Percentiles rank a stretch among this genome's conserved stretches.
Evolutionary conservation across 306 rosid species (phyloP).

Genomic region (Lotus japonicus): DNA sequence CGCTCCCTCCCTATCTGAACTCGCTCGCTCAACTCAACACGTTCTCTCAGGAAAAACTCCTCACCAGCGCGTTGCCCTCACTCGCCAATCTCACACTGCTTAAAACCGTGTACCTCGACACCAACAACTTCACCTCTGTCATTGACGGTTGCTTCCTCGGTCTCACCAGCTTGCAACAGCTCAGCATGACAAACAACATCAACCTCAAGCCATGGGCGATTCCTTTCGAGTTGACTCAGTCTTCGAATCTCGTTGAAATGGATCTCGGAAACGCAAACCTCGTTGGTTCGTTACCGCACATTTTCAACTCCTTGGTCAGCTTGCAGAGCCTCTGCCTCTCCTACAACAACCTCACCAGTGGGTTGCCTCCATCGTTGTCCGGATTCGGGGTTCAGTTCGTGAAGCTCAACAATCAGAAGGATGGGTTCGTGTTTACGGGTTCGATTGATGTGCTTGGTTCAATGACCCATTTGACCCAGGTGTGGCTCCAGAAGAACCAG

Average conservation of each 20-base stretch:
- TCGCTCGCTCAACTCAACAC: slow-evolving; percentile 50
- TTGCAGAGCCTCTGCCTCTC: slow-evolving; percentile 55
- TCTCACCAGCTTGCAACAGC: slow-evolving; percentile 47
- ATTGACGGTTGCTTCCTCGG: slow-evolving; percentile 42
- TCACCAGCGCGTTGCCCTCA: slow-evolving; percentile 55
- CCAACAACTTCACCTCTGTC: slow-evolving; percentile 65
- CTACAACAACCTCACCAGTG: slow-evolving; percentile 69
- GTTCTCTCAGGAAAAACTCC: slow-evolving; percentile 50
- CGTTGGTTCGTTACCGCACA: slow-evolving; percentile 51
- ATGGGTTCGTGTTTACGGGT: slow-evolving; percentile 45
- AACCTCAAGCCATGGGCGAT: slow-evolving; percentile 44
- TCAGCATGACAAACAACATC: slow-evolving; percentile 34
- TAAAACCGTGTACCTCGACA: slow-evolving; percentile 26
- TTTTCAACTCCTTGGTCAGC: slow-evolving; percentile 35
- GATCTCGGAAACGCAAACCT: slow-evolving; percentile 22
- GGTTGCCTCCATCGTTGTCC: slow-evolving; percentile 42
- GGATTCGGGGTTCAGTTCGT: slow-evolving; percentile 39
- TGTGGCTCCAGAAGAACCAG: slow-evolving; percentile 68
- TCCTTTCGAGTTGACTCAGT: slow-evolving; percentile 50
- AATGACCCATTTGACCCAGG: slow-evolving; percentile 56
- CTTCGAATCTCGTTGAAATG: slow-evolving; percentile 37
- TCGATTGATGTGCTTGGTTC: slow-evolving; percentile 31
- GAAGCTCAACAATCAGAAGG: slow-evolving; percentile 74
- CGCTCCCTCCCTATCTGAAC: slow-evolving; percentile 63
- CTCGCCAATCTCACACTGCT: slow-evolving; percentile 57